These are phyloP conservation scores for Scedosporium minutisporum DNA, from an alignment of 2,329 filamentous ascomycete genomes.

Conservation along the genomic window DNA sequence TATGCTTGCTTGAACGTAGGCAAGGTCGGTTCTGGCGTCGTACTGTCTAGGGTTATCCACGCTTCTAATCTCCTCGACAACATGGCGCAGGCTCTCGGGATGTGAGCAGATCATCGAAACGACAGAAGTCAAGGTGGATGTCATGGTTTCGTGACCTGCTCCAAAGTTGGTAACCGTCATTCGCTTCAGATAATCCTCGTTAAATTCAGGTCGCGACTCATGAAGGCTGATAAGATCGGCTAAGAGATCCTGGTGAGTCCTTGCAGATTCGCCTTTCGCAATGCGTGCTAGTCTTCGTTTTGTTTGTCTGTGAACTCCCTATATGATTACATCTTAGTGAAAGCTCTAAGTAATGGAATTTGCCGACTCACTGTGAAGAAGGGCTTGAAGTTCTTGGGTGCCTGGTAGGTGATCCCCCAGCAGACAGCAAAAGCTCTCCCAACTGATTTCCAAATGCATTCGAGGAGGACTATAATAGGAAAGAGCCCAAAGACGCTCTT, in stretches of 20 bases:
- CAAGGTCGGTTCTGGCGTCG: constrained; percentile 15
- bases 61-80: constrained; percentile 17
- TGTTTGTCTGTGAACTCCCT: constrained; percentile 11
- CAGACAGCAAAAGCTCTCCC: constrained; percentile 29
- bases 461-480: constrained; percentile 28
- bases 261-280: constrained; percentile 13
- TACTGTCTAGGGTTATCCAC: not conserved
- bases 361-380: constrained; percentile 35
- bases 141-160: constrained; percentile 45
- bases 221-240: constrained; percentile 37
- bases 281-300: constrained; percentile 9
- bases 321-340: not conserved
- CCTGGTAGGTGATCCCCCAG: constrained; percentile 36
- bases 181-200: constrained; percentile 35
- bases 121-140: constrained; percentile 39
- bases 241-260: constrained; percentile 29
- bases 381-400: constrained; percentile 30
- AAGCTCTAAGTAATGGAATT: not conserved
- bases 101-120: constrained; percentile 37
- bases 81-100: constrained; percentile 18
- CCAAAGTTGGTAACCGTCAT: constrained; percentile 47
- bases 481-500: constrained; percentile 45
- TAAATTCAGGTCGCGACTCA: constrained; percentile 34
- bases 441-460: constrained; percentile 25
- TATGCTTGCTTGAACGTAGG: constrained; percentile 33